Evolutionary conservation across 2,329 filamentous ascomycete species (phyloP).

Genomic region (Sporothrix protearum): DNA sequence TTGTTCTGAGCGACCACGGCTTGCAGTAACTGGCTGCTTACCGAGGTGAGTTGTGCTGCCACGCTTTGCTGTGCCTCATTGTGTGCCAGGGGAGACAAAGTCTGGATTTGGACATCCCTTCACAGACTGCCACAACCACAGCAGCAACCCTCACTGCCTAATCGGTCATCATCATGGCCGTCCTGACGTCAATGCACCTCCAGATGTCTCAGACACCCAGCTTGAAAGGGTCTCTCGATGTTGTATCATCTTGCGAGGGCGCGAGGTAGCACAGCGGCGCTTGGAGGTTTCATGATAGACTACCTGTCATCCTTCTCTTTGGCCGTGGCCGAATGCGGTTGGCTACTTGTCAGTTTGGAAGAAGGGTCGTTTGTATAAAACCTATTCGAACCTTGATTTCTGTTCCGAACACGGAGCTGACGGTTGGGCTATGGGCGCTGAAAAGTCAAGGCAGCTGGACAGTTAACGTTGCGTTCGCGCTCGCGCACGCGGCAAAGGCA

Average conservation of each 20-base stretch:
- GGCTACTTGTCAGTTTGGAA: background rate
- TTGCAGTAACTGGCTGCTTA: constrained; percentile 12
- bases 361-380: background rate
- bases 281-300: background rate
- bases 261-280: background rate
- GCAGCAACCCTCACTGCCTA: background rate
- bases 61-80: background rate
- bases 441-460: background rate
- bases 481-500: background rate
- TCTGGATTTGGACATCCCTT: background rate
- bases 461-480: background rate
- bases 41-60: constrained; percentile 10
- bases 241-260: background rate
- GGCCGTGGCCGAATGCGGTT: background rate
- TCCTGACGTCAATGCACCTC: background rate
- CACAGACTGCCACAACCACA: background rate
- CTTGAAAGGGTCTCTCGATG: background rate
- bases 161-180: background rate
- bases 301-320: background rate
- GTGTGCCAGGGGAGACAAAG: background rate
- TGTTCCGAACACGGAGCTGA: background rate
- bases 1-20: background rate
- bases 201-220: background rate
- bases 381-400: background rate
- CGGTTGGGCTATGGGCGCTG: background rate